Evolutionary conservation across 2,329 filamentous ascomycete genomes (phyloP).

Genomic region (Cytospora piceicola): DNA sequence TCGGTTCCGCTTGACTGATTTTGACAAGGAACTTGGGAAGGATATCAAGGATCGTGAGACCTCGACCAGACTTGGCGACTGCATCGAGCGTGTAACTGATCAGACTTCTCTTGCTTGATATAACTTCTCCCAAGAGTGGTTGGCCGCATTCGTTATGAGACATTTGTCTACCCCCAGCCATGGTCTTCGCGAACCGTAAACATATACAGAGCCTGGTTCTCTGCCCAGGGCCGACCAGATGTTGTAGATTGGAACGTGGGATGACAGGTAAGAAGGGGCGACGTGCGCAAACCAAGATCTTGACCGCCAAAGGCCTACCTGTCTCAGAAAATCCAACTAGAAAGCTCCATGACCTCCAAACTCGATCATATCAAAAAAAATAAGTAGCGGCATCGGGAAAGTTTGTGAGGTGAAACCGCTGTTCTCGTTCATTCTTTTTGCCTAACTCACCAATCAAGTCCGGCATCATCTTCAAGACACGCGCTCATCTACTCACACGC

Average conservation of each 20-base stretch:
- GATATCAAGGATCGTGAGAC: slow-evolving; percentile 24
- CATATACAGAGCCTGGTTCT: too few relatives aligned
- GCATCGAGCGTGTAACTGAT: background rate
- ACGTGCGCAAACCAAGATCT: too few relatives aligned
- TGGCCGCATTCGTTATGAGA: background rate
- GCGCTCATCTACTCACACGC: background rate
- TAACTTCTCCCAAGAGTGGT: background rate
- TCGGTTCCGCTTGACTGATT: slow-evolving; percentile 74
- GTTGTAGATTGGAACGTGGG: too few relatives aligned
- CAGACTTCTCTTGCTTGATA: background rate
- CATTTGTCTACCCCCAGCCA: background rate
- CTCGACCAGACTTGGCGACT: background rate
- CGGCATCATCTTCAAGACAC: background rate
- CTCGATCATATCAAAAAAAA: background rate
- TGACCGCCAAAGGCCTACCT: too few relatives aligned
- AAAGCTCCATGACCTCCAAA: background rate
- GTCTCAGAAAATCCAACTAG: too few relatives aligned
- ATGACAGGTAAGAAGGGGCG: too few relatives aligned
- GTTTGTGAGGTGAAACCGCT: background rate
- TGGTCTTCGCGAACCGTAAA: too few relatives aligned
- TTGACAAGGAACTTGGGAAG: slow-evolving; percentile 67
- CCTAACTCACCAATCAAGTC: background rate
- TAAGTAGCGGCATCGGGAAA: background rate
- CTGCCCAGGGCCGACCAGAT: too few relatives aligned
- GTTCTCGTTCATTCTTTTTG: slow-evolving; percentile 6